Percentiles rank a stretch among this genome's conserved stretches.
Evolutionary conservation across 768 basidiomycete species (phyloP).

Genomic region (Neoboletus brunneissimus): DNA sequence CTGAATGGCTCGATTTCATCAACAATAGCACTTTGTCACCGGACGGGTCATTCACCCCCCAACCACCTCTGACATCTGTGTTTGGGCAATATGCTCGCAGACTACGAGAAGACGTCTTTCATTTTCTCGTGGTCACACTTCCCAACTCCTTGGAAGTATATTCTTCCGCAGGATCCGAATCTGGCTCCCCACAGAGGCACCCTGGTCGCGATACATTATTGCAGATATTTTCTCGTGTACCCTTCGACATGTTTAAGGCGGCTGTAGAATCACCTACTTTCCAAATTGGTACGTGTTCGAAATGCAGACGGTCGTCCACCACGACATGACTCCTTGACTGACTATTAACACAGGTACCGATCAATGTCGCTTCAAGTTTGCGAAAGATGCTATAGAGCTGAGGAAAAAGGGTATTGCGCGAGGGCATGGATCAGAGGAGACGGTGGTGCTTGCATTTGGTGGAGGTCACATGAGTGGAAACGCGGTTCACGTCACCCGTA

Average conservation of each 20-base stretch:
- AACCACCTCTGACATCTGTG: slow-evolving; percentile 51
- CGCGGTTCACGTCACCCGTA: slow-evolving; percentile 84
- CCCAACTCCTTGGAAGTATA: slow-evolving; percentile 62
- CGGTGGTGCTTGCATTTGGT: slow-evolving; percentile 89
- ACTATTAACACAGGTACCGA: slow-evolving; percentile 56
- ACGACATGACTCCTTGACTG: slow-evolving; percentile 9
- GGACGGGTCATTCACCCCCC: slow-evolving; percentile 48
- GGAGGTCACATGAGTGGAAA: slow-evolving; percentile 64
- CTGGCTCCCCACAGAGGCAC: slow-evolving; percentile 36
- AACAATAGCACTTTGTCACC: slow-evolving; percentile 48
- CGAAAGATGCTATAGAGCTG: slow-evolving; percentile 82
- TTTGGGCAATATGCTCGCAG: slow-evolving; percentile 77
- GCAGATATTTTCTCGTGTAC: slow-evolving; percentile 73
- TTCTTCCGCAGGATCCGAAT: slow-evolving; percentile 37
- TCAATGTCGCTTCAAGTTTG: slow-evolving; percentile 88
- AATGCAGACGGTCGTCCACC: slow-evolving; percentile 6
- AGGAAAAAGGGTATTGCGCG: slow-evolving; percentile 77
- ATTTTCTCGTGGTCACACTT: slow-evolving; percentile 72
- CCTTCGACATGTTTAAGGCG: slow-evolving; percentile 85
- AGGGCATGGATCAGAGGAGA: slow-evolving; percentile 74
- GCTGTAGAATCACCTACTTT: slow-evolving; percentile 78
- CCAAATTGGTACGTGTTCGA: slow-evolving; percentile 60
- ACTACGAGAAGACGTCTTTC: slow-evolving; percentile 73
- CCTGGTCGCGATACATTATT: slow-evolving; percentile 65
- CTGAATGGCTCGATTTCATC: slow-evolving; percentile 75